A percentile compares a stretch with the other conserved stretches of the same genome.
These are phyloP conservation scores for Colletotrichum abscissum DNA, from an alignment of 2,329 filamentous ascomycete genomes.

Conservation along the genomic window DNA sequence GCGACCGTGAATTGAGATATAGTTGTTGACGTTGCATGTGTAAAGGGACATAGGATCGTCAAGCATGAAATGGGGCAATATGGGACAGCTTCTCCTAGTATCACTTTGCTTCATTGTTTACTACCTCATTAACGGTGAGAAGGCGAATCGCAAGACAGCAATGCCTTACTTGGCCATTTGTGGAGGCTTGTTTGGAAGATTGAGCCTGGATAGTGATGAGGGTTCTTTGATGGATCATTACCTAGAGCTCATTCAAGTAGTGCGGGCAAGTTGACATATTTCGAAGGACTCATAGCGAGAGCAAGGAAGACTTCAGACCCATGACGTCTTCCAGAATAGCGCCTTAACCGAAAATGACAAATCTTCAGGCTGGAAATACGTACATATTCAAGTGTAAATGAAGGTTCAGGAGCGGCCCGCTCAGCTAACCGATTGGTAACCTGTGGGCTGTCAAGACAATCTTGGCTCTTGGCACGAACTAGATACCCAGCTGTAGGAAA, in stretches of 20 bases:
- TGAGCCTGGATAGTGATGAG: conserved; percentile 19
- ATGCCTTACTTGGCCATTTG: conserved; percentile 30
- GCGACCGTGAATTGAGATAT: too few relatives aligned
- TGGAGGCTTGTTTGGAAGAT: conserved; percentile 13
- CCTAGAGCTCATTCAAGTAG: conserved; percentile 19
- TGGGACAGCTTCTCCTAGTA: conserved; percentile 27
- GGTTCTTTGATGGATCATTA: conserved; percentile 25
- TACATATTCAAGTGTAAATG: neutral
- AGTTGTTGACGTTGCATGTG: neutral
- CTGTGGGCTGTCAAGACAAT: neutral
- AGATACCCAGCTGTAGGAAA: neutral
- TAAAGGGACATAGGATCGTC: conserved; percentile 12
- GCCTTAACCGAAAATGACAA: neutral
- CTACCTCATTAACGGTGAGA: conserved; percentile 20
- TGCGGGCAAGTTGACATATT: neutral
- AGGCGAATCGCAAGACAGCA: conserved; percentile 4
- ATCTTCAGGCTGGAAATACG: neutral
- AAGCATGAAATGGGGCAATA: conserved; percentile 19
- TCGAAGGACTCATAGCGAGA: neutral
- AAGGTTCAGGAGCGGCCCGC: neutral
- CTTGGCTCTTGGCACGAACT: neutral
- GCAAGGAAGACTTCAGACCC: neutral
- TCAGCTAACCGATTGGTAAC: neutral
- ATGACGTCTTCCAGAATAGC: neutral
- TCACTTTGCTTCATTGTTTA: conserved; percentile 32